Conservation (phyloP, 441 rosid species). For the Arabidopsis lyrata region DNA sequence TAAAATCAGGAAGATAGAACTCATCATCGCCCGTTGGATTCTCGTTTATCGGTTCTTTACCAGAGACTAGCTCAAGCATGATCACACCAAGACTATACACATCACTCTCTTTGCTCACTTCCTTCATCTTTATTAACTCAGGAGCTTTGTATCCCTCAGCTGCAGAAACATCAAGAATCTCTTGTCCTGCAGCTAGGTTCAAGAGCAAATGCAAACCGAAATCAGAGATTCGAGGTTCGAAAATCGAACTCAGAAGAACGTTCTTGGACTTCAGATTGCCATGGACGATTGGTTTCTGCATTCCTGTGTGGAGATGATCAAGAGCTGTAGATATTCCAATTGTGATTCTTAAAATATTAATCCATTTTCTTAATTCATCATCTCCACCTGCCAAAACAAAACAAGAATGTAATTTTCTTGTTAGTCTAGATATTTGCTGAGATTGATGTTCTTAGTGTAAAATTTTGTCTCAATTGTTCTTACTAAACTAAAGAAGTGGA, state of each 20-base stretch:
- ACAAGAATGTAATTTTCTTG: background rate
- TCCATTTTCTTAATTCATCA: slow-evolving; percentile 66
- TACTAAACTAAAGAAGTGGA: slow-evolving; percentile 6
- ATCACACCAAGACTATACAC: slow-evolving; percentile 78
- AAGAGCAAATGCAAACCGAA: slow-evolving; percentile 75
- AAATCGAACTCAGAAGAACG: slow-evolving; percentile 62
- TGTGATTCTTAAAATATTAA: slow-evolving; percentile 59
- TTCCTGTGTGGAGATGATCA: slow-evolving; percentile 77
- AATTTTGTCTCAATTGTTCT: background rate
- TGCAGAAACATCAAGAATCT: slow-evolving; percentile 76
- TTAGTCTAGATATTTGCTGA: background rate
- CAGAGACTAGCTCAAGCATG: slow-evolving; percentile 81
- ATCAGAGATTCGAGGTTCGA: slow-evolving; percentile 69
- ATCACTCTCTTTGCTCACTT: slow-evolving; percentile 72
- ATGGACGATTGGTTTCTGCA: slow-evolving; percentile 66
- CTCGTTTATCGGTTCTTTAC: slow-evolving; percentile 71
- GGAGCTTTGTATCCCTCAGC: slow-evolving; percentile 90
- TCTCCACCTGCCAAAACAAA: slow-evolving; percentile 56
- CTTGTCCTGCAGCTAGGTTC: slow-evolving; percentile 70
- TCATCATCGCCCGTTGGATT: slow-evolving; percentile 71
- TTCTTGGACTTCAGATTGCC: slow-evolving; percentile 92
- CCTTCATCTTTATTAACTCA: slow-evolving; percentile 87
- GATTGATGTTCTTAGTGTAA: background rate
- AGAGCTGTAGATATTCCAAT: slow-evolving; percentile 71
- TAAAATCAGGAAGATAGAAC: slow-evolving; percentile 64